Evolutionary conservation across 441 rosid species (phyloP).

Genomic region (Erodium chrysanthum): DNA sequence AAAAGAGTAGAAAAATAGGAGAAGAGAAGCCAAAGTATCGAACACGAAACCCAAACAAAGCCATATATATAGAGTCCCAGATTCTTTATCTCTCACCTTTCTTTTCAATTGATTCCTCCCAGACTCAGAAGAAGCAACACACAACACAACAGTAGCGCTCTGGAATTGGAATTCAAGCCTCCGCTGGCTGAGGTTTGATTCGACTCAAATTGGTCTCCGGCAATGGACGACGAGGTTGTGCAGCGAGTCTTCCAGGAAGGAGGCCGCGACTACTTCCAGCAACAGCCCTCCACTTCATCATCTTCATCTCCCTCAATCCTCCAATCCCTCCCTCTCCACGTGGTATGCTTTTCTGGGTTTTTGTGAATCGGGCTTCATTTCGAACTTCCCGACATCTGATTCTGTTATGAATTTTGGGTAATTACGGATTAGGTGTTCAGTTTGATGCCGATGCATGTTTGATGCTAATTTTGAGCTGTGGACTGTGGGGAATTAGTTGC

Average conservation of each 20-base stretch:
- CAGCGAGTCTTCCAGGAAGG: slow-evolving; percentile 87
- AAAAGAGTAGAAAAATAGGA: slow-evolving; percentile 13
- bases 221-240: slow-evolving; percentile 87
- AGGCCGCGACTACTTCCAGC: slow-evolving; percentile 82
- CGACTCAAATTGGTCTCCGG: not conserved
- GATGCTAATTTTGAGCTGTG: slow-evolving; percentile 2
- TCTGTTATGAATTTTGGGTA: not conserved
- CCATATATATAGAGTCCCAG: too few species aligned
- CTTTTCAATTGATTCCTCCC: slow-evolving; percentile 12
- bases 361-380: not conserved
- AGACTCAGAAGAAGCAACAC: not conserved
- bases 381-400: not conserved
- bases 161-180: too few species aligned
- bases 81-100: not conserved
- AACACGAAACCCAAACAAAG: not conserved
- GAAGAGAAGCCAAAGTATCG: not conserved
- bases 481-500: not conserved
- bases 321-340: slow-evolving; percentile 88
- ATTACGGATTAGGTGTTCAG: not conserved
- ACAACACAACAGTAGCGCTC: not conserved
- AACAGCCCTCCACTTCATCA: slow-evolving; percentile 67
- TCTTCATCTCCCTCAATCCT: slow-evolving; percentile 68
- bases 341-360: slow-evolving; percentile 31
- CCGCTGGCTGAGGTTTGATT: not conserved
- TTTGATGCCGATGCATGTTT: not conserved